Evolutionary conservation across 345 rosid species (phyloP).

Genomic region (Leavenworthia alabamica): DNA sequence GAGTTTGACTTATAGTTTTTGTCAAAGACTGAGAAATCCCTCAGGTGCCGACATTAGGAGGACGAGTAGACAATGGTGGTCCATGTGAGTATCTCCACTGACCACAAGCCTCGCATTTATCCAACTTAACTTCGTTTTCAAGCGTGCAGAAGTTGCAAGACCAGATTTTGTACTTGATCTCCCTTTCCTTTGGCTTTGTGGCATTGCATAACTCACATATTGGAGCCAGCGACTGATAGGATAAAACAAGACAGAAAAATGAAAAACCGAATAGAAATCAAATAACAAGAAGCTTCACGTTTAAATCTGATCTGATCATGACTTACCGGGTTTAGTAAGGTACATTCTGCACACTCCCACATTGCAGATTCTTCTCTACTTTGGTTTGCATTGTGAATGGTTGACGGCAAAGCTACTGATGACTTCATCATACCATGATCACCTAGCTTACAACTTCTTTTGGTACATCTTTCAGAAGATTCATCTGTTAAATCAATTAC

Average conservation of each 20-base stretch:
- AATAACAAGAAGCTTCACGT: neutral
- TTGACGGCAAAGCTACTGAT: slow-evolving; percentile 14
- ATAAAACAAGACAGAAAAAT: neutral
- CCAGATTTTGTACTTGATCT: no score
- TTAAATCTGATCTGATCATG: neutral
- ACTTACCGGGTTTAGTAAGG: slow-evolving; percentile 77
- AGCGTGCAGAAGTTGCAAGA: slow-evolving; percentile 67
- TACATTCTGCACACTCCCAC: slow-evolving; percentile 80
- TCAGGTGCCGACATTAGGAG: slow-evolving; percentile 63
- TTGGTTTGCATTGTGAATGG: slow-evolving; percentile 19
- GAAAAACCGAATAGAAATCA: neutral
- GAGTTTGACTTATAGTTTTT: neutral
- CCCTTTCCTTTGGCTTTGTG: slow-evolving; percentile 44
- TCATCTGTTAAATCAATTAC: slow-evolving; percentile 37
- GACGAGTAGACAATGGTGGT: slow-evolving; percentile 47
- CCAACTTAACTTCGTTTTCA: slow-evolving; percentile 53
- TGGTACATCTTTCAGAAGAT: slow-evolving; percentile 25
- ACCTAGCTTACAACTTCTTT: slow-evolving; percentile 37
- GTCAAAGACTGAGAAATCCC: neutral
- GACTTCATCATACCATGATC: slow-evolving; percentile 14
- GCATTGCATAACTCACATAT: slow-evolving; percentile 54
- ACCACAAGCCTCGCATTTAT: slow-evolving; percentile 72
- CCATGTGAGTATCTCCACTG: slow-evolving; percentile 87
- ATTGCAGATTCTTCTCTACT: slow-evolving; percentile 30
- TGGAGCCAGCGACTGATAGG: slow-evolving; percentile 59